phyloP scores from a whole-genome alignment of 352 stramenopile genomes.

The Globisporangium rhizosaccharum region DNA sequence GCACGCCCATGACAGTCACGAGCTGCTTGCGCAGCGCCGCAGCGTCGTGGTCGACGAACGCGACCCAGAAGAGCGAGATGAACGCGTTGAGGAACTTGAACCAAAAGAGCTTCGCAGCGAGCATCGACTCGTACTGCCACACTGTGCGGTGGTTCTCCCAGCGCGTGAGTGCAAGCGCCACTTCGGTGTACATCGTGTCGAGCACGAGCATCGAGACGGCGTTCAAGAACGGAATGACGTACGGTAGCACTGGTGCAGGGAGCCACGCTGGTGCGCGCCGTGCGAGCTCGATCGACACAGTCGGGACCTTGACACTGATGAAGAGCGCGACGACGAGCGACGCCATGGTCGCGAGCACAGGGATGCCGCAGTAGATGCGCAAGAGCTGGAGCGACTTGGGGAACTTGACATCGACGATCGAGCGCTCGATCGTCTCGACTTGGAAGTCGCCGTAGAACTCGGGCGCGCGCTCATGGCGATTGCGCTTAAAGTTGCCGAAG shows the following conservation, averaged over 20 bases:
- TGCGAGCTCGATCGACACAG: conserved; percentile 21
- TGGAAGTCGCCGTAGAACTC: conserved; percentile 74
- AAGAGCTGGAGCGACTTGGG: conserved; percentile 51
- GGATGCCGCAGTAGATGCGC: conserved; percentile 53
- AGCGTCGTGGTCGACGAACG: conserved; percentile 57
- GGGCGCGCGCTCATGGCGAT: conserved; percentile 38
- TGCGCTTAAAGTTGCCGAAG: conserved; percentile 75
- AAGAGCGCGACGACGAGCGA: conserved; percentile 50
- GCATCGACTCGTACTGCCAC: conserved; percentile 73
- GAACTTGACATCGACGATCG: conserved; percentile 50
- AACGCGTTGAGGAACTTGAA: conserved; percentile 85
- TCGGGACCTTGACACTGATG: conserved; percentile 40
- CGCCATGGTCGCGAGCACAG: conserved; percentile 50
- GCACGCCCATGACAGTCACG: conserved; percentile 63
- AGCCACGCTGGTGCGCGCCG: conserved; percentile 30
- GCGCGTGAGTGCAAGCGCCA: conserved; percentile 48
- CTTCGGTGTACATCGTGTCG: conserved; percentile 60
- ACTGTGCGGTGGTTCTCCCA: conserved; percentile 81
- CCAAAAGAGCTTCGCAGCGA: conserved; percentile 71
- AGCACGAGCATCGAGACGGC: conserved; percentile 67
- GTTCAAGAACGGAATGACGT: conserved; percentile 61
- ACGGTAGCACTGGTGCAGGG: conserved; percentile 28
- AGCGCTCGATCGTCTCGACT: conserved; percentile 37
- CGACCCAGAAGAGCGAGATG: conserved; percentile 75
- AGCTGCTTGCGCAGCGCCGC: conserved; percentile 53